Evolutionary conservation across 2,329 filamentous ascomycete genomes (phyloP), one percentile per base, ranked within the genome.

Genomic region (Colletotrichum chlorophyti): DNA sequence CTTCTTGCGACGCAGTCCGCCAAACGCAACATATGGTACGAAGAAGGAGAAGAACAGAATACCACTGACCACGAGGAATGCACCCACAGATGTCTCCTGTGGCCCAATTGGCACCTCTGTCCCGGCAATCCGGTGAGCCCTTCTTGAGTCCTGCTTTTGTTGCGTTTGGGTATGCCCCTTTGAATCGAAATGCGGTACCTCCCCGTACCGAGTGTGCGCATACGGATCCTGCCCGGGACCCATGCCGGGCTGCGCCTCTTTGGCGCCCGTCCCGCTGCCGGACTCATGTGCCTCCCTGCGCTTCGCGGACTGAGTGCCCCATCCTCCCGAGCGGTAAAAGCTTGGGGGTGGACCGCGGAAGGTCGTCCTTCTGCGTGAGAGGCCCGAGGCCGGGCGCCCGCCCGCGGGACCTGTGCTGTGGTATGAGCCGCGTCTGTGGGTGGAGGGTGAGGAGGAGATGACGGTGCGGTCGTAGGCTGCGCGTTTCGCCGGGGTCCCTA

Each of bases 281-380:
- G 69, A 60, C 49, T 82, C 79, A 59, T 85, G 82, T 40, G 82
- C 81, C 31, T 80, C 79, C 51, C 75, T 73, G 32, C 86, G 73
- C 74, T 89, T 90, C 31, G 82, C 82, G 3, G 75, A 70, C 58
- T 91, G 84, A 3, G 76, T 72, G 43, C 91, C 91, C 83, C 92
- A 96, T 3, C 90, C 91, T 5, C 92, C 93, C 61, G 83, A 87
- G 15, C 88, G 83, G 74, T 92, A 97, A 77, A 97, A 98, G 63
- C 87, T 91, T 0, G 94, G 93, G 47, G 95, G 93, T 4, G 95
- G 94, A 0, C 94, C 94, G 17, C 84, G 85, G 73, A 96, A 97
- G 5, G 88, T 82, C 2, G 87, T 85, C 3, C 91, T 82, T 21
- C 94, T 84, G 35, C 89, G 84, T 70, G 88, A 93, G 27, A 99